Conservation (phyloP, 2,329 filamentous ascomycete species). For the Cercospora janseana region DNA sequence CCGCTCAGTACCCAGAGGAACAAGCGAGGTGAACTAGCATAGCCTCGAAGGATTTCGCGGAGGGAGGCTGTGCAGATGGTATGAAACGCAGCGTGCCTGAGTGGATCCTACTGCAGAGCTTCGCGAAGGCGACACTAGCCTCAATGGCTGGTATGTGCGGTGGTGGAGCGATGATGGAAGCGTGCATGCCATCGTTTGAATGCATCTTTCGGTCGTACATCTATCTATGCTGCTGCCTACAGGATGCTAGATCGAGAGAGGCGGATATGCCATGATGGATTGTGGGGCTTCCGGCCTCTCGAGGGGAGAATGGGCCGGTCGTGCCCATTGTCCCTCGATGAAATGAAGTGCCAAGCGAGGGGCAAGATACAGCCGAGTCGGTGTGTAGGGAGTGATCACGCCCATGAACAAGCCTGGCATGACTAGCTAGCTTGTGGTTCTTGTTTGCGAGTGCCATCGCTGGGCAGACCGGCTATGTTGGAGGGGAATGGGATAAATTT, state of each 20-base stretch:
- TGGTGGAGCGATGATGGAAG: slow-evolving; percentile 7
- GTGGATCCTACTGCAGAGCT: not conserved
- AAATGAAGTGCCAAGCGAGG: no score
- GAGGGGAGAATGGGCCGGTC: no score
- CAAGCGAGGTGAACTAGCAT: slow-evolving; percentile 5
- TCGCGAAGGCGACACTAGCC: slow-evolving; percentile 4
- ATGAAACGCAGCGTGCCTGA: slow-evolving; percentile 13
- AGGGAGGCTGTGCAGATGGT: slow-evolving; percentile 7
- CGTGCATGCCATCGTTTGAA: not conserved
- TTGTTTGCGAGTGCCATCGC: no score
- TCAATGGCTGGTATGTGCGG: slow-evolving; percentile 1
- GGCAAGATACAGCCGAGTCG: not conserved
- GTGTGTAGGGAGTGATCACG: not conserved
- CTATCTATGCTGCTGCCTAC: slow-evolving; percentile 2
- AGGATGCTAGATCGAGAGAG: not conserved
- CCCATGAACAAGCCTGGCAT: no score
- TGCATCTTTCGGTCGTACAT: no score
- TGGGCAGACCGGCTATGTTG: not conserved
- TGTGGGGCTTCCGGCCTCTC: not conserved
- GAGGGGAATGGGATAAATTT: not conserved
- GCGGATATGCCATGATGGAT: not conserved
- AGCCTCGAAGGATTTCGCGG: slow-evolving; percentile 13
- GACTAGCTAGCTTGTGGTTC: not conserved
- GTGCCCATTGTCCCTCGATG: no score
- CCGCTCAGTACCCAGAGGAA: not conserved